phyloP scores from a whole-genome alignment of 2,329 filamentous ascomycete species.

The Beauveria asiatica region DNA sequence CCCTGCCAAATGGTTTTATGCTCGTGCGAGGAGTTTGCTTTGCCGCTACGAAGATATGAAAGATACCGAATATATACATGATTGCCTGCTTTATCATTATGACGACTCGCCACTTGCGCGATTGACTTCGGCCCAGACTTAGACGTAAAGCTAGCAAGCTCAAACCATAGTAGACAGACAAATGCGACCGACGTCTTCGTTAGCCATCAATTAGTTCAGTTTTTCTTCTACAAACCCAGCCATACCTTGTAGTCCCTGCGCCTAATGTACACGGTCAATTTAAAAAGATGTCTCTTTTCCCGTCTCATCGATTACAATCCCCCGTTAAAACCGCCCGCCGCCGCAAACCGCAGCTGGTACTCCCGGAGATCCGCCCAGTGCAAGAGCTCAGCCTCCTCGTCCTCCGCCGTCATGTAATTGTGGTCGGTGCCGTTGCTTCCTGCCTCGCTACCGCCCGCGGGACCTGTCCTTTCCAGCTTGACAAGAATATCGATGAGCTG shows the following conservation, averaged over 20 bases:
- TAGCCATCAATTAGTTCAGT: not conserved
- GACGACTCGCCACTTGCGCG: no score
- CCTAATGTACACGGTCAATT: not conserved
- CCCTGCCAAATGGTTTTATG: no score
- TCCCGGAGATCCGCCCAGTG: conserved; percentile 74
- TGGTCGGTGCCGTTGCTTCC: conserved; percentile 17
- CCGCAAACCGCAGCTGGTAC: conserved; percentile 63
- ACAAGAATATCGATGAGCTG: conserved; percentile 68
- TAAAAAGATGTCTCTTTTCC: not conserved
- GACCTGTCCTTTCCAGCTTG: conserved; percentile 59
- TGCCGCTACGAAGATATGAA: no score
- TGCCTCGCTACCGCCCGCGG: conserved; percentile 19
- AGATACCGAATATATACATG: no score
- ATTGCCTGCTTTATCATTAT: no score
- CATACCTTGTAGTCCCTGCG: not conserved
- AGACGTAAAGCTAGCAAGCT: no score
- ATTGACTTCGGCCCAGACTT: no score
- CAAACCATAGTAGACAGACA: no score
- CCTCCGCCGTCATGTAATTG: conserved; percentile 40
- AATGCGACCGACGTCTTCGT: not conserved
- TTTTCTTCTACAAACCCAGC: not conserved
- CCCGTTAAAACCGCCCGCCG: not conserved
- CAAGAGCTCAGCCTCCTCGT: conserved; percentile 67
- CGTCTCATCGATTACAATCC: not conserved
- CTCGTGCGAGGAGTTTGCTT: no score